Conservation (phyloP, 2,329 filamentous ascomycete species). For the Aspergillus brunneoviolaceus region DNA sequence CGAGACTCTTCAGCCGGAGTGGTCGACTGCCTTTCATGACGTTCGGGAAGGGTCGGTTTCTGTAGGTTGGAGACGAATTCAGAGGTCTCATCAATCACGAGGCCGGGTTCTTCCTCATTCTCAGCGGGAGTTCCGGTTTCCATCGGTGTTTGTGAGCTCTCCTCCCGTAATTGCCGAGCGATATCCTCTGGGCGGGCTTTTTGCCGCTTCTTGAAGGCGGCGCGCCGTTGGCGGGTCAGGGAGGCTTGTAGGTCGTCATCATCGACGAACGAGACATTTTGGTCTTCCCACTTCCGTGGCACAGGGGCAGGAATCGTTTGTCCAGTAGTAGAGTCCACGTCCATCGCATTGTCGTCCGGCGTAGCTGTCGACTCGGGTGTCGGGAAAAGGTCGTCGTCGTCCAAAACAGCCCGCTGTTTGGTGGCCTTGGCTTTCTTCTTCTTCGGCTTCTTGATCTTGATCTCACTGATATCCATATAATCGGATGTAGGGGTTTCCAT, state of each 20-base stretch:
- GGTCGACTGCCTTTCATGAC: conserved; percentile 42
- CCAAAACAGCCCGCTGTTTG: conserved; percentile 62
- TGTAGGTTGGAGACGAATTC: conserved; percentile 89
- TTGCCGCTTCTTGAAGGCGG: conserved; percentile 88
- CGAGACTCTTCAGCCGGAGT: conserved; percentile 36
- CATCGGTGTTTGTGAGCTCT: conserved; percentile 52
- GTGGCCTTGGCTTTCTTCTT: conserved; percentile 77
- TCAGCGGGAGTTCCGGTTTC: conserved; percentile 61
- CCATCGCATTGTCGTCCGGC: conserved; percentile 62
- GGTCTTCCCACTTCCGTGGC: conserved; percentile 63
- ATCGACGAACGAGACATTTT: conserved; percentile 73
- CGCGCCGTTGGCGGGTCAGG: conserved; percentile 76
- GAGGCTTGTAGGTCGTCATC: conserved; percentile 90
- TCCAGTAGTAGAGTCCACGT: conserved; percentile 64
- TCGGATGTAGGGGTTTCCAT: conserved; percentile 70
- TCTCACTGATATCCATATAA: conserved; percentile 79
- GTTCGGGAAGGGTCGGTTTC: conserved; percentile 60
- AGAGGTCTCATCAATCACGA: conserved; percentile 94
- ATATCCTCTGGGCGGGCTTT: conserved; percentile 83
- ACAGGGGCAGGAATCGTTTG: conserved; percentile 34
- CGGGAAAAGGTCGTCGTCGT: conserved; percentile 59
- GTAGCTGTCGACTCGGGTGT: conserved; percentile 32
- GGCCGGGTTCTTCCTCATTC: conserved; percentile 58
- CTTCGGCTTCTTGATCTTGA: conserved; percentile 94
- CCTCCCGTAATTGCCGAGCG: conserved; percentile 72